Evolutionary conservation across 805 yeast genomes (phyloP).

Genomic region (Zygoascus bituminiphila): DNA sequence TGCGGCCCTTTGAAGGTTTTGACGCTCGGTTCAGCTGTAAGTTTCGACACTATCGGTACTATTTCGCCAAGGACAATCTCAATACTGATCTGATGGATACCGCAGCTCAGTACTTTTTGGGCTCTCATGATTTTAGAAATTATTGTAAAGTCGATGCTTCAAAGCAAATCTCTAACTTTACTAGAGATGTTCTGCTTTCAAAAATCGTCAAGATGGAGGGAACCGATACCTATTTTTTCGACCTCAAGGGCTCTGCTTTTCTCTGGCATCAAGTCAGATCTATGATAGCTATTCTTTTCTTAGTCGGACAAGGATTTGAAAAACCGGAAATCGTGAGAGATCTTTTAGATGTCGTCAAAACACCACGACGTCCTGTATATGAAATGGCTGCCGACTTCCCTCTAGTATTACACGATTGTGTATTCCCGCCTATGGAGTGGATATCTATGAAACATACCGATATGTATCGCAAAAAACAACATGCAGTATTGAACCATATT

Average conservation of each 20-base stretch:
- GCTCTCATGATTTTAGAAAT: constrained; percentile 86
- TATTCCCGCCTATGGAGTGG: constrained; percentile 69
- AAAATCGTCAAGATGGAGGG: constrained; percentile 33
- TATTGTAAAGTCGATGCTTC: constrained; percentile 93
- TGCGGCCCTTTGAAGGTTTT: constrained; percentile 74
- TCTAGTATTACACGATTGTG: constrained; percentile 77
- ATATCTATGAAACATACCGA: constrained; percentile 14
- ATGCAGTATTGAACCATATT: background rate
- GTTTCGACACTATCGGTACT: constrained; percentile 78
- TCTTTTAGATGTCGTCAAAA: constrained; percentile 47
- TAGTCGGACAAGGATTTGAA: constrained; percentile 76
- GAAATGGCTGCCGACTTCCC: constrained; percentile 91
- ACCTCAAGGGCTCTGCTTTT: constrained; percentile 81
- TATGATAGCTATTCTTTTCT: constrained; percentile 76
- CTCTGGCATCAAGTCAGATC: constrained; percentile 98
- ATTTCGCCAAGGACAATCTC: constrained; percentile 44
- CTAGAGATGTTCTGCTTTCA: constrained; percentile 52
- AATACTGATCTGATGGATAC: constrained; percentile 58
- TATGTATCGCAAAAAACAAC: constrained; percentile 4
- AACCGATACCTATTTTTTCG: constrained; percentile 44
- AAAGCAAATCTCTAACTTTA: constrained; percentile 77
- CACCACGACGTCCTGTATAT: constrained; percentile 66
- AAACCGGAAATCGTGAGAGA: constrained; percentile 45
- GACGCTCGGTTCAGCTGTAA: constrained; percentile 90
- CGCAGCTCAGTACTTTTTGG: constrained; percentile 57